Percentiles rank a stretch among this genome's conserved stretches.
These are phyloP conservation scores for Leccinum griseonigrum DNA, from an alignment of 1,284 basidiomycete species.

Conservation along the genomic window DNA sequence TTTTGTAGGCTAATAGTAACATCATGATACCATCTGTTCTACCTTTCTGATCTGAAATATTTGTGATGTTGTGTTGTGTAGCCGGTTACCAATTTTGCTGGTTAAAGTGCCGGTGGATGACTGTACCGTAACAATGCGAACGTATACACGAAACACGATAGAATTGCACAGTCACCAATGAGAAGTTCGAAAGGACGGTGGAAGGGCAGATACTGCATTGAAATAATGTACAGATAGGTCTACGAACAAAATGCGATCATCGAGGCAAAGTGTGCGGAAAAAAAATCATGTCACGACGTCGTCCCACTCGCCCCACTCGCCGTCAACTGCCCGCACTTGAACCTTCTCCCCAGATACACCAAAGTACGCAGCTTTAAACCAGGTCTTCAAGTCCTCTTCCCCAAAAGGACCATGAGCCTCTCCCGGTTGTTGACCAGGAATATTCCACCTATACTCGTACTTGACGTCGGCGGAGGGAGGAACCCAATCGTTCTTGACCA, in stretches of 20 bases:
- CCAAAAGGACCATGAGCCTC: slow-evolving; percentile 74
- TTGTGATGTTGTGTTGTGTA: no score
- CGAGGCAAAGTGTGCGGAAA: not conserved
- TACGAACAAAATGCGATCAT: not conserved
- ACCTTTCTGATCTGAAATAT: not conserved
- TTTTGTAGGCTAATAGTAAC: not conserved
- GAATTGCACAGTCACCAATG: not conserved
- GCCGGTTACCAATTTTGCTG: no score
- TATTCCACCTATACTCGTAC: slow-evolving; percentile 79
- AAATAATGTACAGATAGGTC: slow-evolving; percentile 19
- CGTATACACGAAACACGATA: not conserved
- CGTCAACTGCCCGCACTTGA: slow-evolving; percentile 57
- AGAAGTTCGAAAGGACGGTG: not conserved
- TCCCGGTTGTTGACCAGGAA: slow-evolving; percentile 46
- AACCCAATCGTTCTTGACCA: slow-evolving; percentile 65
- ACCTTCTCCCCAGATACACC: slow-evolving; percentile 72
- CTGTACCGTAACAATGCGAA: not conserved
- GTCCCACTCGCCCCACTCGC: slow-evolving; percentile 73
- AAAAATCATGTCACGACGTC: slow-evolving; percentile 49
- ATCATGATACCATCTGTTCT: not conserved
- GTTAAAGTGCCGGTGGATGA: not conserved
- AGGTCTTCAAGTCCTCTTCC: slow-evolving; percentile 71
- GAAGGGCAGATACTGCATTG: not conserved
- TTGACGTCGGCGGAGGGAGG: slow-evolving; percentile 73
- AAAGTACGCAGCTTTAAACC: slow-evolving; percentile 77